A percentile compares a stretch with the other conserved stretches of the same genome.
Evolutionary conservation across 305 asterid species (phyloP).

Genomic region (Rubia peregrina): DNA sequence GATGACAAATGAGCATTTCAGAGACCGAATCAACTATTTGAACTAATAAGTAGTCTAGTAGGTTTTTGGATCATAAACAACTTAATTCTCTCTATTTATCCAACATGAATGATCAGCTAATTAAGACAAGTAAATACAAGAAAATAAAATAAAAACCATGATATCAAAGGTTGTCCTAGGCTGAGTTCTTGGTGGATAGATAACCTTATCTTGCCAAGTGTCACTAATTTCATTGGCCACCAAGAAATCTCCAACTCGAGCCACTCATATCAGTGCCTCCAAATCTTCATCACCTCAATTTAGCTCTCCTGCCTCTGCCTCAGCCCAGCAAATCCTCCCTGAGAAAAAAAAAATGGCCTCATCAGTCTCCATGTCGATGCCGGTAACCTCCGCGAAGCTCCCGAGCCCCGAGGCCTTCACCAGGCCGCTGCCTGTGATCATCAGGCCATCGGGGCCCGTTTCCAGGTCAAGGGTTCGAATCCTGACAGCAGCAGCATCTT

Average conservation of each 20-base stretch:
- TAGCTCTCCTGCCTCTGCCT: background rate
- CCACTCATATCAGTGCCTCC: constrained; percentile 18
- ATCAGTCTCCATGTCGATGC: constrained; percentile 34
- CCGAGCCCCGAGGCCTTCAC: constrained; percentile 29
- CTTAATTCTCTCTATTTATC: too few relatives aligned
- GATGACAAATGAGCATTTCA: too few relatives aligned
- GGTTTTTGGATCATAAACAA: too few relatives aligned
- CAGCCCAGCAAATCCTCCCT: background rate
- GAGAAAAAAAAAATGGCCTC: constrained; percentile 27
- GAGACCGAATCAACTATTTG: too few relatives aligned
- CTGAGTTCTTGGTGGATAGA: constrained; percentile 5
- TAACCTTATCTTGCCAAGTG: constrained; percentile 35
- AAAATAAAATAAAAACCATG: too few relatives aligned
- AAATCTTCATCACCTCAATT: constrained; percentile 5
- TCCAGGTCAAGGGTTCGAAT: constrained; percentile 17
- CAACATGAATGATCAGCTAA: too few relatives aligned
- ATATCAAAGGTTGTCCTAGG: background rate
- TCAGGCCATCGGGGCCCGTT: constrained; percentile 16
- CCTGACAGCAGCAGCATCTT: constrained; percentile 15
- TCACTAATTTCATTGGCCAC: constrained; percentile 13
- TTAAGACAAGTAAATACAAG: too few relatives aligned
- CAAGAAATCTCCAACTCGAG: constrained; percentile 25
- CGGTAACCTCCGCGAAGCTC: constrained; percentile 20
- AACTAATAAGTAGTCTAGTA: too few relatives aligned
- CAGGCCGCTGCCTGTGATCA: constrained; percentile 25